Base-by-base conservation (phyloP, 441 rosid species). In the Pelargonium australe region DNA sequence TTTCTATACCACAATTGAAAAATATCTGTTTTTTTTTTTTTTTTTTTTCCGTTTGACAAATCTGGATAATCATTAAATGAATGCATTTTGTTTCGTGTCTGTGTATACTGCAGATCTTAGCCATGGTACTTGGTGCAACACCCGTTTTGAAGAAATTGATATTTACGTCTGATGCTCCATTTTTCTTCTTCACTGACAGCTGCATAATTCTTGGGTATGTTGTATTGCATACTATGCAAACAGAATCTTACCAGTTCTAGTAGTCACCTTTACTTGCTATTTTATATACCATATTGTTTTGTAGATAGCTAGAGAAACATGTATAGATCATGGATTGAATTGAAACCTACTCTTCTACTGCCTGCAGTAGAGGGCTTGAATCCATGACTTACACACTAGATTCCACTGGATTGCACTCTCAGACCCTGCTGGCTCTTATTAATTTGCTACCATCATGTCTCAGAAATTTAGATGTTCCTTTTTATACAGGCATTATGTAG, bases 121-220 rank as follows among this genome's bases (percentile, higher is more conserved):
- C 99, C 55, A 92, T 95, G 89, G 73, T 76, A 62, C 83, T 95
- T 45, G 99, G 98, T 65, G 83, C 84, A 31, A 78, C 86, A 63
- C 98, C 98, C 28, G 77, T 85, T 75, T 80, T 92, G 16, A 92
- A 95, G 85, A 76, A 70, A 70, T 78, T 92, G 81, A 89, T 95
- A 64, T 92, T 95, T 79, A 85, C 93, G 73, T 63, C 72, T 61
- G 93, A 89, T 80, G 87, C 95, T 69, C 99, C 99, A 19, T 83
- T 95, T 67, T 95, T 76, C 87, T 95, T 95, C 88, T 89, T 95
- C 75, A 90, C 99, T 6, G 98, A 95, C 76, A 92, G 99, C 85
- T 90, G 97, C 84, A 90, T 80, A 63, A 95, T 95, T 83, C 98
- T 95, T 47, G 99, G 99, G 98, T 95, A 87, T 79, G 84, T 64